A percentile compares a stretch with the other conserved stretches of the same genome.
Evolutionary conservation across 2,329 filamentous ascomycete species (phyloP).

Genomic region (Lasiodiplodia hormozganensis): DNA sequence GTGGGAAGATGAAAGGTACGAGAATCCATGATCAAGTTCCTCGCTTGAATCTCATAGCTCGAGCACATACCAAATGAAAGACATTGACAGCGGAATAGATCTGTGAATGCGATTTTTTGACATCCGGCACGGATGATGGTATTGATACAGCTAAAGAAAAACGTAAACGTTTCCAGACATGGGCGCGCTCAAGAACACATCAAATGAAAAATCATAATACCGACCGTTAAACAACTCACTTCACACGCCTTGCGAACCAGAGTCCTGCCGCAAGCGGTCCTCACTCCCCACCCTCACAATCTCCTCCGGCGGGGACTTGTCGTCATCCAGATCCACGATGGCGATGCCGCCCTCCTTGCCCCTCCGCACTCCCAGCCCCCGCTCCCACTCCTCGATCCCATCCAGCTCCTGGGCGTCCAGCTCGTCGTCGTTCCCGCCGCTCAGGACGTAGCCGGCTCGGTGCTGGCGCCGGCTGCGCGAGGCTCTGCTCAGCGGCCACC

Average conservation of each 20-base stretch:
- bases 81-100: background rate
- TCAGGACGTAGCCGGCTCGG: background rate
- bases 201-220: background rate
- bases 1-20: no score
- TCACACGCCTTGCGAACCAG: background rate
- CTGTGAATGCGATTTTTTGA: background rate
- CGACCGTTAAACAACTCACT: background rate
- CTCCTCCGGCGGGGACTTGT: background rate
- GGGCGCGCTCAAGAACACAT: background rate
- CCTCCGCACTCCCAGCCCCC: background rate
- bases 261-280: background rate
- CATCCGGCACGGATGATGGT: background rate
- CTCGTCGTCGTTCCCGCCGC: background rate
- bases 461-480: background rate
- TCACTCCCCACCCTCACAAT: constrained; percentile 9
- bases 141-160: background rate
- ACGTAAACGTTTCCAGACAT: background rate
- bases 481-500: constrained; percentile 6
- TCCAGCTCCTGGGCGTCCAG: background rate
- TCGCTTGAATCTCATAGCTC: background rate
- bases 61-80: background rate
- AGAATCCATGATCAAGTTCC: background rate
- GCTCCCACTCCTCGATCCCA: constrained; percentile 9
- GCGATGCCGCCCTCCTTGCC: background rate
- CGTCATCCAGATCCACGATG: background rate